Conservation (phyloP, 2,329 filamentous ascomycete species). For the Arthrobotrys sinensis region DNA sequence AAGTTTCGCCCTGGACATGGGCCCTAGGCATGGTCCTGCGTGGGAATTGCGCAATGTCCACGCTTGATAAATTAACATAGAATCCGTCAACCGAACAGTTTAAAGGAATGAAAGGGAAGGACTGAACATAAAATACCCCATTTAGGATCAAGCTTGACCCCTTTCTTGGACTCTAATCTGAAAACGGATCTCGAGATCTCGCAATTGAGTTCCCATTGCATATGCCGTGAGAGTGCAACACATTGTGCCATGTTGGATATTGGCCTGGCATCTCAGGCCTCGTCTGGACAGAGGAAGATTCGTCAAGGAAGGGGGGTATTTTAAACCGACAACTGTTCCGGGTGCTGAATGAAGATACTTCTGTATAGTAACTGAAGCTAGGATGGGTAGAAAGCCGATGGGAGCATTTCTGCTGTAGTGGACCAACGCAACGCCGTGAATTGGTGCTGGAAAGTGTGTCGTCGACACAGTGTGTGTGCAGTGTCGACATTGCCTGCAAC, state of each 20-base stretch:
- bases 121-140: neutral
- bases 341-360: neutral
- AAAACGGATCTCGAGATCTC: slow-evolving; percentile 24
- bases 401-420: neutral
- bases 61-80: slow-evolving; percentile 1
- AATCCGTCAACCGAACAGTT: neutral
- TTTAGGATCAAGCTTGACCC: slow-evolving; percentile 12
- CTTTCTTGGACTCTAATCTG: slow-evolving; percentile 40
- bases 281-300: neutral
- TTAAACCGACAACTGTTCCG: neutral
- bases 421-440: neutral
- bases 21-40: neutral
- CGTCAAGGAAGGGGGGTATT: slow-evolving; percentile 7
- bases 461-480: slow-evolving; percentile 6
- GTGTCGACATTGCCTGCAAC: slow-evolving; percentile 12
- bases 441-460: slow-evolving; percentile 20
- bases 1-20: neutral
- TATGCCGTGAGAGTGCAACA: slow-evolving; percentile 48
- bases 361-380: neutral
- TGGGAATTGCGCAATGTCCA: neutral
- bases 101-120: slow-evolving; percentile 1
- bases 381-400: neutral
- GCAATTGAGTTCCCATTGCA: slow-evolving; percentile 34
- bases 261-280: slow-evolving; percentile 9
- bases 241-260: slow-evolving; percentile 39